Evolutionary conservation across 345 rosid genomes (phyloP).

Genomic region (Reutealis trisperma): DNA sequence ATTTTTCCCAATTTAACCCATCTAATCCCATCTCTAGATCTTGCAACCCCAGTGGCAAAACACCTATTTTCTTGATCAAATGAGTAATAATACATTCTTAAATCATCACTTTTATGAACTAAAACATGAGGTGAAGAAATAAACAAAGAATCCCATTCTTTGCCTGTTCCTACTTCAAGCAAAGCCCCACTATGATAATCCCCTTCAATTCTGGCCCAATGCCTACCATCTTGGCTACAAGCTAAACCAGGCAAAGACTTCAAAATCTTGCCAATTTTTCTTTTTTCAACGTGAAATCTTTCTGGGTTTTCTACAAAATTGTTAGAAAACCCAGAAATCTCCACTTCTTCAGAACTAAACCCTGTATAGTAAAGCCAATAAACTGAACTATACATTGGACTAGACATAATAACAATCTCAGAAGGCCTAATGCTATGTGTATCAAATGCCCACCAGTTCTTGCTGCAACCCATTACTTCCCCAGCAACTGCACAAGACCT

Average conservation of each 20-base stretch:
- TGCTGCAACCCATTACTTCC: conserved; percentile 55
- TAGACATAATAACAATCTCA: conserved; percentile 75
- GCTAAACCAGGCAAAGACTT: conserved; percentile 77
- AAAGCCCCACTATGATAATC: conserved; percentile 79
- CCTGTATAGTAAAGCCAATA: conserved; percentile 89
- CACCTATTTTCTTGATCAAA: conserved; percentile 47
- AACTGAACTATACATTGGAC: conserved; percentile 52
- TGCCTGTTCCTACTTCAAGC: conserved; percentile 70
- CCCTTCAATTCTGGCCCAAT: conserved; percentile 94
- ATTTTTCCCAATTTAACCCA: conserved; percentile 77
- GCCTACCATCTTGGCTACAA: conserved; percentile 81
- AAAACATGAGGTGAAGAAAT: conserved; percentile 71
- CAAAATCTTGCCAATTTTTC: conserved; percentile 28
- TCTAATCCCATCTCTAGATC: conserved; percentile 81
- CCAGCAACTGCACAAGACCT: conserved; percentile 64
- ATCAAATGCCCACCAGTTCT: conserved; percentile 90
- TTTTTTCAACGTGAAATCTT: conserved; percentile 31
- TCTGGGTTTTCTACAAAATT: conserved; percentile 45
- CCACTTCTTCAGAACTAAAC: conserved; percentile 46
- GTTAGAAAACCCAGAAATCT: conserved; percentile 21
- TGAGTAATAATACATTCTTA: conserved; percentile 82
- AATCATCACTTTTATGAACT: conserved; percentile 60
- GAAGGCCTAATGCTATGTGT: conserved; percentile 62
- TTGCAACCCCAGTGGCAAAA: conserved; percentile 62
- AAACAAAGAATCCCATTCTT: conserved; percentile 77